Evolutionary conservation across 2,329 filamentous ascomycete species (phyloP).

Genomic region (Fusarium ambrosium): DNA sequence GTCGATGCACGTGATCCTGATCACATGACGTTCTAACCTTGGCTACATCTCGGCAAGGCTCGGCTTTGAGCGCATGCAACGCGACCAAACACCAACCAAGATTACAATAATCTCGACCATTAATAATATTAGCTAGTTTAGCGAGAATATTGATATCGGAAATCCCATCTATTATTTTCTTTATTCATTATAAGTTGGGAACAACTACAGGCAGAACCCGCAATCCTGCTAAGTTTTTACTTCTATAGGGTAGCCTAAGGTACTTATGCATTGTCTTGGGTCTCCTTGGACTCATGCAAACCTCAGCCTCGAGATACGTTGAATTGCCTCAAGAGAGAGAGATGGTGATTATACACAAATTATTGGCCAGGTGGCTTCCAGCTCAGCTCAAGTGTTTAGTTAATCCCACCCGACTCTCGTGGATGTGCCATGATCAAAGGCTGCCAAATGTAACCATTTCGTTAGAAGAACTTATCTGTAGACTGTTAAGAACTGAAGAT

Average conservation of each 20-base stretch:
- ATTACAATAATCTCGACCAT: background rate
- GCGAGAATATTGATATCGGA: too few relatives aligned
- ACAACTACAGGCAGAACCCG: background rate
- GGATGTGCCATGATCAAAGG: background rate
- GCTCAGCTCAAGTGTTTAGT: fast-evolving
- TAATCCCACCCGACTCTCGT: background rate
- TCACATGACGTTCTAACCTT: background rate
- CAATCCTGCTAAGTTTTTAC: background rate
- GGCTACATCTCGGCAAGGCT: background rate
- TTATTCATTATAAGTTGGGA: background rate
- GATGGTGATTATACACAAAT: too few relatives aligned
- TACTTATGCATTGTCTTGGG: too few relatives aligned
- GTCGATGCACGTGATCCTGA: background rate
- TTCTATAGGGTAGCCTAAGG: background rate
- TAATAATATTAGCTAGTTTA: background rate
- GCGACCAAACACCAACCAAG: too few relatives aligned
- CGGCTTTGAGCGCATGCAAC: background rate
- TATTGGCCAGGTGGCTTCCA: background rate
- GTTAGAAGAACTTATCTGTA: too few relatives aligned
- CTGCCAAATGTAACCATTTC: too few relatives aligned
- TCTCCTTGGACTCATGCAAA: background rate
- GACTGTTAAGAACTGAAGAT: too few relatives aligned
- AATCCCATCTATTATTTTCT: too few relatives aligned
- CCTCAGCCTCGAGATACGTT: background rate
- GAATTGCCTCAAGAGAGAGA: background rate